Evolutionary conservation across 1,284 basidiomycete species (phyloP).

Genomic region (Puccinia horiana): DNA sequence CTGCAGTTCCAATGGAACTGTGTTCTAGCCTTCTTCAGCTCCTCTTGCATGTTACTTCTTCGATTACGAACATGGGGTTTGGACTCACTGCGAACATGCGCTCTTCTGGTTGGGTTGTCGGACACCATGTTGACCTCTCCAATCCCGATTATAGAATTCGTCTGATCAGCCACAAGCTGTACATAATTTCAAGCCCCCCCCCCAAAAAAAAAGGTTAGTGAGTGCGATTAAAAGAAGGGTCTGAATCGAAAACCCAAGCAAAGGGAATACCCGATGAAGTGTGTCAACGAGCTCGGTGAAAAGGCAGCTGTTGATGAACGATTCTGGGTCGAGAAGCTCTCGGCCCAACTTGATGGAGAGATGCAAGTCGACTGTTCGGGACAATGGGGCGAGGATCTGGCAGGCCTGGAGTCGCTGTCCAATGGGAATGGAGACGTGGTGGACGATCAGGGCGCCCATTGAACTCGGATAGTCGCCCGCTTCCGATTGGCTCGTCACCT

Average conservation of each 20-base stretch:
- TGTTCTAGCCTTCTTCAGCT: not conserved
- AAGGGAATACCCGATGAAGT: not conserved
- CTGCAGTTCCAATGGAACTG: not conserved
- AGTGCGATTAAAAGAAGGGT: not conserved
- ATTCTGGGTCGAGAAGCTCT: not conserved
- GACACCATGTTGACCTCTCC: not conserved
- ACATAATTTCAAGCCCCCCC: too few species aligned
- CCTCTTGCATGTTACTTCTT: not conserved
- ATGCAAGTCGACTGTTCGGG: not conserved
- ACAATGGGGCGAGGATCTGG: not conserved
- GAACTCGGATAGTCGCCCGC: conserved; percentile 1
- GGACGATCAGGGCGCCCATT: not conserved
- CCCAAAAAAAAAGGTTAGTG: not conserved
- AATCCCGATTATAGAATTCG: not conserved
- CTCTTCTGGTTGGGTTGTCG: not conserved
- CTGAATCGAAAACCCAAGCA: too few species aligned
- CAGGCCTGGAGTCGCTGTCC: not conserved
- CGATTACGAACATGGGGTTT: not conserved
- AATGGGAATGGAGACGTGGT: not conserved
- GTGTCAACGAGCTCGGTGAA: not conserved
- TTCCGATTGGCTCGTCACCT: not conserved
- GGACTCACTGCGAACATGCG: not conserved
- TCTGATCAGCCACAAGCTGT: not conserved
- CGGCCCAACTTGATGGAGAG: conserved; percentile 8
- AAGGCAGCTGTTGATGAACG: conserved; percentile 21